phyloP scores from a whole-genome alignment of 306 rosid species.

The Vicia villosa region DNA sequence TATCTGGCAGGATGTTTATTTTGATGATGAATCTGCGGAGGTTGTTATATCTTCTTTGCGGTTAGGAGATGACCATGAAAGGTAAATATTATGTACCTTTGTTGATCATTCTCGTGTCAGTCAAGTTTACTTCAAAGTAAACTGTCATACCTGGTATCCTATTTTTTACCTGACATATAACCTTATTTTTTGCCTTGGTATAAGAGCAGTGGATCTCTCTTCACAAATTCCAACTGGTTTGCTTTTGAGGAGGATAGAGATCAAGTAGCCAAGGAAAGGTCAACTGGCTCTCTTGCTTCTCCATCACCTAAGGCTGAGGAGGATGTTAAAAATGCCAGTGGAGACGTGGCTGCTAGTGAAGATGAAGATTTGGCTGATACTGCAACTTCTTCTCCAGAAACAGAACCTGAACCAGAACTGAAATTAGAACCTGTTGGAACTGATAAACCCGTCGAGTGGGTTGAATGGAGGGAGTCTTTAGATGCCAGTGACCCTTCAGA shows the following conservation, averaged over 20 bases:
- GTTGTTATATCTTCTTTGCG: slow-evolving; percentile 95
- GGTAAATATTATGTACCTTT: slow-evolving; percentile 50
- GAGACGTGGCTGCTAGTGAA: slow-evolving; percentile 62
- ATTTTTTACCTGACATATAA: slow-evolving; percentile 6
- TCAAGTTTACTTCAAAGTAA: neutral
- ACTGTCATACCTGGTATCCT: slow-evolving; percentile 4
- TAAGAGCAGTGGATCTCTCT: slow-evolving; percentile 83
- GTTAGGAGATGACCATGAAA: slow-evolving; percentile 95
- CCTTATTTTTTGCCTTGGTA: slow-evolving; percentile 31
- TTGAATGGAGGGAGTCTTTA: slow-evolving; percentile 97
- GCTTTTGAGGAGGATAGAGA: slow-evolving; percentile 87
- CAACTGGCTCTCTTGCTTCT: slow-evolving; percentile 69
- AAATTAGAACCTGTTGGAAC: slow-evolving; percentile 55
- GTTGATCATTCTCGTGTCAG: neutral
- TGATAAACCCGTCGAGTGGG: slow-evolving; percentile 96
- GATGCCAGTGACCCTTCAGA: slow-evolving; percentile 67
- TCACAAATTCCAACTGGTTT: slow-evolving; percentile 98
- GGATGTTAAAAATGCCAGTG: slow-evolving; percentile 41
- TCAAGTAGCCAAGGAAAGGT: slow-evolving; percentile 61
- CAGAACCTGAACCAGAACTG: slow-evolving; percentile 60
- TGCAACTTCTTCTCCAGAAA: slow-evolving; percentile 72
- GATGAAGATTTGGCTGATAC: slow-evolving; percentile 86
- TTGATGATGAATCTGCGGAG: slow-evolving; percentile 99
- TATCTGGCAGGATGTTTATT: slow-evolving; percentile 82
- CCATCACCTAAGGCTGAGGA: slow-evolving; percentile 72